Conservation (phyloP, 129 eudicot species). For the Tagetes erecta region DNA sequence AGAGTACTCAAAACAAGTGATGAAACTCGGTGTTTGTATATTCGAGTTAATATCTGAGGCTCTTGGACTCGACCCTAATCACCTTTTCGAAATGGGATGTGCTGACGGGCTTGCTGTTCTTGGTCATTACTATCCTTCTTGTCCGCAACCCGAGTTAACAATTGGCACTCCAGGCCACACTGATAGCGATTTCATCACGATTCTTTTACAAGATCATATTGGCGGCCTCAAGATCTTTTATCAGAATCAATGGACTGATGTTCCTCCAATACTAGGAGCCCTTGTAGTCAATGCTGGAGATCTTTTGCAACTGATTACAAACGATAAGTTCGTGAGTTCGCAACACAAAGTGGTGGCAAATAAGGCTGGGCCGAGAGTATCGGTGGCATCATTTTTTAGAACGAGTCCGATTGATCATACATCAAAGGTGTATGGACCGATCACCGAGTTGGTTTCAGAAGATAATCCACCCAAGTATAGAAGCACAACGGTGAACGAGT, state of each 20-base stretch:
- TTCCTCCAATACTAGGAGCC: conserved; percentile 41
- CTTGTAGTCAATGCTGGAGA: conserved; percentile 39
- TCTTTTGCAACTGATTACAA: conserved; percentile 48
- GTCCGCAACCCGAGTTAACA: conserved; percentile 45
- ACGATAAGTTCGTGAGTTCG: conserved; percentile 53
- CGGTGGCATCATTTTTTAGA: conserved; percentile 48
- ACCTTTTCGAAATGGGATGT: conserved; percentile 34
- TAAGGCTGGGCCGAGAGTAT: conserved; percentile 52
- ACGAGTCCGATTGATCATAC: conserved; percentile 22
- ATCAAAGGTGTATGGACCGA: conserved; percentile 43
- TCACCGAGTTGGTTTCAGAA: conserved; percentile 53
- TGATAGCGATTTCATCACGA: conserved; percentile 34
- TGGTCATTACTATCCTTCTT: conserved; percentile 43
- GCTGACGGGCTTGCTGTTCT: conserved; percentile 26
- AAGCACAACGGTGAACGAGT: conserved; percentile 38
- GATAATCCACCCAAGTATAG: conserved; percentile 54
- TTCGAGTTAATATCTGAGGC: conserved; percentile 43
- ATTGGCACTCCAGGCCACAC: conserved; percentile 33
- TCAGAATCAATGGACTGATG: conserved; percentile 44
- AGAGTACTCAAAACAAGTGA: conserved; percentile 32
- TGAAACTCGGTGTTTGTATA: conserved; percentile 32
- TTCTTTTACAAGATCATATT: conserved; percentile 42
- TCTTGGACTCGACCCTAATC: conserved; percentile 34
- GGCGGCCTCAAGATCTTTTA: conserved; percentile 44
- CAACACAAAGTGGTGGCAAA: conserved; percentile 57